These are phyloP conservation scores for Kodamaea alishanica DNA, from an alignment of 1,139 yeast genomes.

Conservation along the genomic window DNA sequence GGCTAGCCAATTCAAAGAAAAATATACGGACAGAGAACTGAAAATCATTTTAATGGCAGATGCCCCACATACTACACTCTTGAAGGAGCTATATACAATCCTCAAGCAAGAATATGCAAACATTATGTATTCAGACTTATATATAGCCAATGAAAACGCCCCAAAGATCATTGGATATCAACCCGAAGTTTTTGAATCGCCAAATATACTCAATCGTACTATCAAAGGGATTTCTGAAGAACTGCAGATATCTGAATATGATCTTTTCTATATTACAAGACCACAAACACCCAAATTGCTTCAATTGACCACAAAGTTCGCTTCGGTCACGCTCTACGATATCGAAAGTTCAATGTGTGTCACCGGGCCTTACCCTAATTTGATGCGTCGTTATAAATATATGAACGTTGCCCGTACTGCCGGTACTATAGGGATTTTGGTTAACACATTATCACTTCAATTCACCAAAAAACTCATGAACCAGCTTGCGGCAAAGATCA, in stretches of 20 bases:
- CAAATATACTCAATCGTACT: constrained; percentile 23
- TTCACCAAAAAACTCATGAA: constrained; percentile 65
- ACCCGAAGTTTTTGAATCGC: constrained; percentile 11
- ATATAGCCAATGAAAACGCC: constrained; percentile 19
- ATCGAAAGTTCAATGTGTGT: constrained; percentile 27
- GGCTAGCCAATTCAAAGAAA: constrained; percentile 32
- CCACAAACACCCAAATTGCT: constrained; percentile 81
- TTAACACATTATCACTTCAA: constrained; percentile 79
- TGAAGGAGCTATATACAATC: constrained; percentile 30
- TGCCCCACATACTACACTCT: constrained; percentile 51
- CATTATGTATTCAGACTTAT: constrained; percentile 50
- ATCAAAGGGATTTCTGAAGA: constrained; percentile 19
- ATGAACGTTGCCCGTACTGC: constrained; percentile 91
- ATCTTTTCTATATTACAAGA: constrained; percentile 63
- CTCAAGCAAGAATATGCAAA: constrained; percentile 39
- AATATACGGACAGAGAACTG: constrained; percentile 32
- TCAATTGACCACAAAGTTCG: constrained; percentile 68
- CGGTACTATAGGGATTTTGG: constrained; percentile 85
- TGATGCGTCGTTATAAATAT: constrained; percentile 77
- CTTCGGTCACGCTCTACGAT: constrained; percentile 48
- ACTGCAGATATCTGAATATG: constrained; percentile 32
- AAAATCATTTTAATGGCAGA: constrained; percentile 64
- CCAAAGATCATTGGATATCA: constrained; percentile 40
- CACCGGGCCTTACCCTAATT: constrained; percentile 67
- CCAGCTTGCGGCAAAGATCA: constrained; percentile 56